Conservation (phyloP, 495 filamentous ascomycete genomes). For the Viridothelium virens region DNA sequence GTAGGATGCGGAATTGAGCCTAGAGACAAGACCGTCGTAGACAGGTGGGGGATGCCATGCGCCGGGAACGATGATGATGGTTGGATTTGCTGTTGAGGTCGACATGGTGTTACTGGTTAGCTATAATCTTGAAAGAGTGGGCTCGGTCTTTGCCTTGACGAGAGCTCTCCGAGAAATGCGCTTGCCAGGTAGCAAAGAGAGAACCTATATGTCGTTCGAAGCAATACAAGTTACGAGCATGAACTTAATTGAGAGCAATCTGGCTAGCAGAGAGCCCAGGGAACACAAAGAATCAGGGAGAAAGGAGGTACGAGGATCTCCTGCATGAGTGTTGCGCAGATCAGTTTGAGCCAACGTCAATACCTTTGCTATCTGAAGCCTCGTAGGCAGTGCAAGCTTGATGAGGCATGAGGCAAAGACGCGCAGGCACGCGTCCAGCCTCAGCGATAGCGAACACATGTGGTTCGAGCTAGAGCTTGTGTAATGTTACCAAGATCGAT, state of each 20-base stretch:
- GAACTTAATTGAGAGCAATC: neutral
- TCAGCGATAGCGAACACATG: neutral
- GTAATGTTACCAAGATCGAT: no score
- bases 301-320: neutral
- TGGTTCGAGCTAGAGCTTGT: neutral
- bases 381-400: neutral
- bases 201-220: neutral
- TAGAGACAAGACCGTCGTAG: slow-evolving; percentile 9
- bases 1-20: slow-evolving; percentile 21
- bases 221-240: neutral
- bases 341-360: neutral
- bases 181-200: neutral
- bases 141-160: no score
- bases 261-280: neutral
- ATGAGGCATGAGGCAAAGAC: neutral
- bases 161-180: no score
- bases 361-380: neutral
- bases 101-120: neutral
- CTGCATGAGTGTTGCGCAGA: neutral
- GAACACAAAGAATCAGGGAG: neutral
- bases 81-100: slow-evolving; percentile 13
- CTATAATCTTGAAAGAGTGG: neutral
- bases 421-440: neutral
- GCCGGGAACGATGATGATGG: slow-evolving; percentile 27
- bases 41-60: slow-evolving; percentile 16